Base-by-base conservation (phyloP, 2,329 filamentous ascomycete species). In the Paraphoma sp. region DNA sequence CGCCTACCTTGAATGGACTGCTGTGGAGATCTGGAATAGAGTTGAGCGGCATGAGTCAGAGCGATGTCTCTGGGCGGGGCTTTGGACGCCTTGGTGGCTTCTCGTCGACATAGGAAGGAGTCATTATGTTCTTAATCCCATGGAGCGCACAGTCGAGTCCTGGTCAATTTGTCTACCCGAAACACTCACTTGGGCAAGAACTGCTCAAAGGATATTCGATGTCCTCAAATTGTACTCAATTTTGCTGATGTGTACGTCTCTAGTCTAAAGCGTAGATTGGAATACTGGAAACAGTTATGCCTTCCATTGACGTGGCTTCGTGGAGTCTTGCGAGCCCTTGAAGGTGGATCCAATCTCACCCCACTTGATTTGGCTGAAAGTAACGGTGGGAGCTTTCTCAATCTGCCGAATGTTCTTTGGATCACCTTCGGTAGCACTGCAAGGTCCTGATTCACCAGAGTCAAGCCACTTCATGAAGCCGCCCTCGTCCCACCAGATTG, bases 391-490 rank as follows among this genome's bases (percentile, higher is more conserved):
- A 47, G 77, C 75, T 0, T 82, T 80, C 63, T 83, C 74, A 12
- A 83, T 69, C 45, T 76, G 71, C 51, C 78, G 57, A 53, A 87
- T 84, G 12, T 78, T 72, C 38, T 73, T 70, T 0, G 86, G 85
- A 55, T 80, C 76, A 0, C 85, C 86, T 63, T 84, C 82, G 0
- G 80, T 83, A 3, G 76, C 77, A 64, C 79, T 80, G 71, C 86
- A 88, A 28, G 84, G 85, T 0, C 86, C 86, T 3, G 81, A 72
- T 36, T 73, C 76, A 6, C 79, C 79, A 49, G 78, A 73, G 63
- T 87, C 84, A 9, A 87, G 77, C 85, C 85, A 87, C 43, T 81
- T 79, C 85, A 87, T 87, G 57, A 79, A 82, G 43, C 79, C 79
- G 11, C 77, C 67, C 11, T 79, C 75, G 57, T 85, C 83, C 74